Conservation (phyloP, 2,329 filamentous ascomycete genomes). For the Aspergillus puulaauensis region DNA sequence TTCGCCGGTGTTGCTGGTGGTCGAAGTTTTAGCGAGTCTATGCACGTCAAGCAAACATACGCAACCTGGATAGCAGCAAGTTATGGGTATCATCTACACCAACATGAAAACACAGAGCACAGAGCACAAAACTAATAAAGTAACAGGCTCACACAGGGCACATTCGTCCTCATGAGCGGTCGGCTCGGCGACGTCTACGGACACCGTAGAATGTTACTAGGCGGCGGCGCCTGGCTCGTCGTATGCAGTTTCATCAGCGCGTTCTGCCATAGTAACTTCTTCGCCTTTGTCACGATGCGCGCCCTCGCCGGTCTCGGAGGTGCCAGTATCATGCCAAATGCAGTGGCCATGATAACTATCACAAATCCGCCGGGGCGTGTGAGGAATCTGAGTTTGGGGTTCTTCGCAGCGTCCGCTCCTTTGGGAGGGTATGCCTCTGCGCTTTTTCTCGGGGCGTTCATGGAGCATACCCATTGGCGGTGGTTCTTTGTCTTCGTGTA, state of each 20-base stretch:
- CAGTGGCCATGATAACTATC: slow-evolving; percentile 50
- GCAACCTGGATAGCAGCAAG: slow-evolving; percentile 29
- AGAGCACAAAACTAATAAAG: background rate
- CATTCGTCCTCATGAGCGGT: slow-evolving; percentile 59
- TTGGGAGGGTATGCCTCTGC: slow-evolving; percentile 47
- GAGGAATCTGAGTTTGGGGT: slow-evolving; percentile 47
- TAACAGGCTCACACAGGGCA: slow-evolving; percentile 51
- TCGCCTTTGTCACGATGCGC: slow-evolving; percentile 45
- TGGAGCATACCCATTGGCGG: slow-evolving; percentile 36
- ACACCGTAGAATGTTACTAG: slow-evolving; percentile 55
- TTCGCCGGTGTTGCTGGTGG: slow-evolving; percentile 28
- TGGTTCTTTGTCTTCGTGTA: slow-evolving; percentile 46
- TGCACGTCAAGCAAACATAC: slow-evolving; percentile 20
- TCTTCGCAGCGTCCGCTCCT: slow-evolving; percentile 51
- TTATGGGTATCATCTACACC: slow-evolving; percentile 20
- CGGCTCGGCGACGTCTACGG: slow-evolving; percentile 60
- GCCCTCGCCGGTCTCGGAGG: slow-evolving; percentile 54
- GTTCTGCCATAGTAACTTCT: slow-evolving; percentile 42
- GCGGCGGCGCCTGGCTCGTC: slow-evolving; percentile 57
- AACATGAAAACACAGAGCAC: background rate
- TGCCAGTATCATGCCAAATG: slow-evolving; percentile 54
- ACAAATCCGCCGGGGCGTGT: slow-evolving; percentile 49
- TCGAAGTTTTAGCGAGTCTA: slow-evolving; percentile 19
- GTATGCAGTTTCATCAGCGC: slow-evolving; percentile 55
- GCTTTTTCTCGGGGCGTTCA: slow-evolving; percentile 42